Base-by-base conservation (phyloP, 768 basidiomycete genomes). In the Fomitopsis serialis region DNA sequence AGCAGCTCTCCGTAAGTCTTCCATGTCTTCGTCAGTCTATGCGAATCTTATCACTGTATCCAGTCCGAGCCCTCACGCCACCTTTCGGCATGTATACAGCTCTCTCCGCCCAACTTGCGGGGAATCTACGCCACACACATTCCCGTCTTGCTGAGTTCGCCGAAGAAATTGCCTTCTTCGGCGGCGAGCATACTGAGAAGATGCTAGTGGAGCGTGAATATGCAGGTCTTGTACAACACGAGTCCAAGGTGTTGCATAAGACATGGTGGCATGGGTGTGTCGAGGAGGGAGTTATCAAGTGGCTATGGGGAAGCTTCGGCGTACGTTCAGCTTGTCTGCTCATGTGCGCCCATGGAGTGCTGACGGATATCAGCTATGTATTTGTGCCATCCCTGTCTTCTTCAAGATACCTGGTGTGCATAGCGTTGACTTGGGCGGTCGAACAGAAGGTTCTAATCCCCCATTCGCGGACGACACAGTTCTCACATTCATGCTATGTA, bases 281-380 rank as follows among this genome's bases (percentile, higher is more conserved):
- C 17, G 96, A 99, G 68, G 96, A 98, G 69, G 93, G 91, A 2
- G 85, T 99, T 42, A 87, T 98, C 63, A 98, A 99, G 71, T 98
- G 87, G 87, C 63, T 95, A 8, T 99, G 96, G 96, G 95, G 96
- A 60, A 88, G 86, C 66, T 87, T 95, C 66, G 96, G 96, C 36
- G 85, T 94, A 63, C 53, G 85, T 77, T n/a, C 12, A 29, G 36
- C 11, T 43, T 10, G 40, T 9, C 25, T 27, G 36, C 21, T 15
- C 34, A 21, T 34, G 37, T 19, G 50, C 12, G 45, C 5, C 9
- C 9, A 12, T 9, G 13, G 19, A 23, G 9, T 8, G 25, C 3
- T 4, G 4, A 10, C 6, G 22, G 22, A 21, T 35, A 27, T 6
- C 54, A 90, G 89, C 75, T 92, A 27, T 79, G 89, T 49, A 79